Evolutionary conservation across 1,284 basidiomycete species (phyloP).

Genomic region (Tilletia walkeri): DNA sequence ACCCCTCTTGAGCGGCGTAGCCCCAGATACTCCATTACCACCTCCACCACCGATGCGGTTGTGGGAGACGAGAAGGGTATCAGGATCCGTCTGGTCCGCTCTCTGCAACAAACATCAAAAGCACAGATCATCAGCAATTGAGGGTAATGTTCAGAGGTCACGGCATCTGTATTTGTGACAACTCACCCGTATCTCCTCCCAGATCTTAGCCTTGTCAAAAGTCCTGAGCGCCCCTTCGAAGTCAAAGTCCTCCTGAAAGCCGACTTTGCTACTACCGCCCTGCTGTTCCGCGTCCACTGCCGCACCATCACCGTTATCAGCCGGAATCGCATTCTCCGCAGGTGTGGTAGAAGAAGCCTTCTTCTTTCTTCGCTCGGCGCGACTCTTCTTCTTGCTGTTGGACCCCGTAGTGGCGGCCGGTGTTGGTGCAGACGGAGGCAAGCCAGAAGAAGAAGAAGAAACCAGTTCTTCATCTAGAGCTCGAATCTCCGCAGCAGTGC

Average conservation of each 20-base stretch:
- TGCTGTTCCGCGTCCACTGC: neutral
- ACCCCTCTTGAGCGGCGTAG: neutral
- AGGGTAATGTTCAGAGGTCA: no score
- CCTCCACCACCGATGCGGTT: neutral
- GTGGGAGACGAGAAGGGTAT: conserved; percentile 13
- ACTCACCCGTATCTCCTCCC: conserved; percentile 20
- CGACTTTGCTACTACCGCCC: neutral
- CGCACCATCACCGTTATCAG: neutral
- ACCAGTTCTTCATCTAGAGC: neutral
- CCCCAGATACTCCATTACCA: neutral
- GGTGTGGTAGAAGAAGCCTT: neutral
- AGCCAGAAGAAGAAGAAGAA: neutral
- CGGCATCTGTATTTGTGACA: no score
- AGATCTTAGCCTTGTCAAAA: conserved; percentile 19
- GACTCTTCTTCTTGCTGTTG: neutral
- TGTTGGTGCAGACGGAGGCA: neutral
- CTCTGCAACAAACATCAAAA: neutral
- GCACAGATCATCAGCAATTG: no score
- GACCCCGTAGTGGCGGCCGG: neutral
- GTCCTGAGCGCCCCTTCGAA: conserved; percentile 15
- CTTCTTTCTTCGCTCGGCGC: neutral
- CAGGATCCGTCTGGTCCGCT: conserved; percentile 14
- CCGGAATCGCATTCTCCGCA: neutral
- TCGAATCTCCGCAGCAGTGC: neutral
- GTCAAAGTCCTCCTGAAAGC: conserved; percentile 18